A percentile compares a stretch with the other conserved stretches of the same genome.
phyloP scores from a whole-genome alignment of 2,329 filamentous ascomycete species.

The Periconia macrospinosa region DNA sequence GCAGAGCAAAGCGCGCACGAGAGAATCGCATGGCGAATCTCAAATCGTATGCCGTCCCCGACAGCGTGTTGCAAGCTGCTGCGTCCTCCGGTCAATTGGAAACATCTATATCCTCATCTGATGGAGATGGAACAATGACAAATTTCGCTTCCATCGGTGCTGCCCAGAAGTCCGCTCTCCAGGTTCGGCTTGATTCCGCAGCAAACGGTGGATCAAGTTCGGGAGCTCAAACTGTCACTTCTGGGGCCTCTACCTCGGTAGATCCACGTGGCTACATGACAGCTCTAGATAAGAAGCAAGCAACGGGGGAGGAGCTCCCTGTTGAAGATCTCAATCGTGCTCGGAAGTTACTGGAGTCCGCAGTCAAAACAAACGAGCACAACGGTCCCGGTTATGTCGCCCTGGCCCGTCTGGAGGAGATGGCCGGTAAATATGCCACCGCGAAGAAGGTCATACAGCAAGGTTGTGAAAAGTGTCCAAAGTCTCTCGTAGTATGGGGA shows the following conservation, averaged over 20 bases:
- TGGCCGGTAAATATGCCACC: constrained; percentile 87
- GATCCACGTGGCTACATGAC: constrained; percentile 97
- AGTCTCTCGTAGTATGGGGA: constrained; percentile 93
- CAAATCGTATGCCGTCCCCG: constrained; percentile 91
- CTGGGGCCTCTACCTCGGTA: constrained; percentile 84
- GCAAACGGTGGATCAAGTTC: constrained; percentile 62
- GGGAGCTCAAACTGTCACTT: constrained; percentile 65
- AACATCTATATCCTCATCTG: constrained; percentile 72
- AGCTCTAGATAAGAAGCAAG: constrained; percentile 78
- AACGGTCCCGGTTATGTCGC: constrained; percentile 97
- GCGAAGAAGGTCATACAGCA: constrained; percentile 85
- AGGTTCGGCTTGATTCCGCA: constrained; percentile 90
- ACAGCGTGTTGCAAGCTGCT: constrained; percentile 89
- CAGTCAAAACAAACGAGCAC: constrained; percentile 94
- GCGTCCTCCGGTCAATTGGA: constrained; percentile 79
- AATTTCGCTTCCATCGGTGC: constrained; percentile 98
- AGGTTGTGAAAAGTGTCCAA: constrained; percentile 88
- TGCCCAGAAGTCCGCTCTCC: constrained; percentile 91
- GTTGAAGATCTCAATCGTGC: constrained; percentile 96
- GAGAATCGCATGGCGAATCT: constrained; percentile 70
- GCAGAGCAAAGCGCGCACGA: constrained; percentile 84
- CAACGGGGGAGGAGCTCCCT: constrained; percentile 72
- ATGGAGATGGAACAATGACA: constrained; percentile 88
- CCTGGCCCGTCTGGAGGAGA: constrained; percentile 85
- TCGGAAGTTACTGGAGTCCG: constrained; percentile 87